Conservation (phyloP, 208 protist genomes). For the Strigomonas culicis region DNA sequence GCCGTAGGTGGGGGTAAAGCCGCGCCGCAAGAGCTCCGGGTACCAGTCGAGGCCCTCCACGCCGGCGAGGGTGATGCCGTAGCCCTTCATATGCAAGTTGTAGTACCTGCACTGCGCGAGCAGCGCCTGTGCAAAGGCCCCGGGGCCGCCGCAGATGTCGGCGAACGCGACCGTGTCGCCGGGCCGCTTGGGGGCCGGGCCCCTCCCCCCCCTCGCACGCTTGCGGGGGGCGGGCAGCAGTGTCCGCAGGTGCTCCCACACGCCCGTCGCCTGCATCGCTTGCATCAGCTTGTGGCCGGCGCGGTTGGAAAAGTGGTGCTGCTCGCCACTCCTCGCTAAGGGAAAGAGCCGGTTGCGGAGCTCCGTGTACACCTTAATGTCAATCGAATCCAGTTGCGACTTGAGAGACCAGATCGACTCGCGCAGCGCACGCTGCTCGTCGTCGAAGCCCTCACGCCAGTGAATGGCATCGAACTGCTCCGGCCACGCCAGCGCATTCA, state of each 20-base stretch:
- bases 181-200: slow-evolving; percentile 3
- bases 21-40: slow-evolving; percentile 30
- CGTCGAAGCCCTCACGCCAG: slow-evolving; percentile 80
- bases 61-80: slow-evolving; percentile 79
- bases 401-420: slow-evolving; percentile 55
- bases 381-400: slow-evolving; percentile 49
- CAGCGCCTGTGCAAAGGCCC: slow-evolving; percentile 84
- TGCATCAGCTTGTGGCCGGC: slow-evolving; percentile 90
- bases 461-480: slow-evolving; percentile 26
- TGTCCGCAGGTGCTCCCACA: slow-evolving; percentile 49
- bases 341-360: slow-evolving; percentile 72
- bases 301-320: slow-evolving; percentile 71
- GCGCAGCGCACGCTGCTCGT: slow-evolving; percentile 36
- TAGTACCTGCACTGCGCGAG: slow-evolving; percentile 33
- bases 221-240: slow-evolving; percentile 17
- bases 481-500: slow-evolving; percentile 21
- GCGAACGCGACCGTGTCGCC: slow-evolving; percentile 48
- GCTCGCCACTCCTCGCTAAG: slow-evolving; percentile 36
- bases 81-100: slow-evolving; percentile 51
- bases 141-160: slow-evolving; percentile 89
- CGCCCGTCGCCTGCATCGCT: slow-evolving; percentile 67
- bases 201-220: background rate
- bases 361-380: slow-evolving; percentile 30
- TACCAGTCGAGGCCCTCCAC: slow-evolving; percentile 84
- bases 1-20: slow-evolving; percentile 77